Base-by-base conservation (phyloP, 192 early-diverging fungal genomes). In the Coemansia erecta region DNA sequence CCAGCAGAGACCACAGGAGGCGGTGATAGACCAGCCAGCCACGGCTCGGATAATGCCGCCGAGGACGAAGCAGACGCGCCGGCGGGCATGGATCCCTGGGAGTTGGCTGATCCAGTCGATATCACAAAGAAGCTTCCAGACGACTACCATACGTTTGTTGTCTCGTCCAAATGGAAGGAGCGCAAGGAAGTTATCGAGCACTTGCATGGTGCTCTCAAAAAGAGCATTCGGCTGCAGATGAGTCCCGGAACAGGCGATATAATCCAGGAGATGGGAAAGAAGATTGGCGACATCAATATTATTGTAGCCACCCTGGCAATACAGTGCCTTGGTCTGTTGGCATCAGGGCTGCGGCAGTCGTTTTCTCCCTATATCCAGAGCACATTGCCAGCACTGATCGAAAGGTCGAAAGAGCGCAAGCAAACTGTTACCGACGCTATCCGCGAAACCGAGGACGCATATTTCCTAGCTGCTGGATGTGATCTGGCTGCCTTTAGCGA, bases 351-450 rank as follows among this genome's bases (percentile, higher is more conserved):
- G 60, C 84, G 93, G 26, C 71, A 75, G n/a, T 64, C 73, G 6
- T 99, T 99, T 72, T 80, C 81, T 19, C 90, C 85, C 45, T 97
- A 95, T 60, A 85, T 90, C 47, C 54, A 76, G 9, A 78, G 89
- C 47, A 89, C 89, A 49, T 61, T 72, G 41, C 60, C 63, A 11
- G 89, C 90, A 11, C 70, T 96, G 21, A 77, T 98, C 31, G 98
- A 98, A 77, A 92, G 90, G 63, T 81, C 93, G 11, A 99, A 99
- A 68, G 98, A 99, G 70, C 90, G 94, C 57, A 99, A 98, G 66
- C 81, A 86, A 42, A 84, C 84, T 1, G 93, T 97, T 10, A 65
- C 97, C 4, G 95, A 98, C 23, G 87, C 93, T 8, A 68, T 98
- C 2, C 64, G 87, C 9, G 72, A 71, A 14, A 90, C 92, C 1